Conservation (phyloP, 768 basidiomycete species). For the Paxillus ammoniavirescens region DNA sequence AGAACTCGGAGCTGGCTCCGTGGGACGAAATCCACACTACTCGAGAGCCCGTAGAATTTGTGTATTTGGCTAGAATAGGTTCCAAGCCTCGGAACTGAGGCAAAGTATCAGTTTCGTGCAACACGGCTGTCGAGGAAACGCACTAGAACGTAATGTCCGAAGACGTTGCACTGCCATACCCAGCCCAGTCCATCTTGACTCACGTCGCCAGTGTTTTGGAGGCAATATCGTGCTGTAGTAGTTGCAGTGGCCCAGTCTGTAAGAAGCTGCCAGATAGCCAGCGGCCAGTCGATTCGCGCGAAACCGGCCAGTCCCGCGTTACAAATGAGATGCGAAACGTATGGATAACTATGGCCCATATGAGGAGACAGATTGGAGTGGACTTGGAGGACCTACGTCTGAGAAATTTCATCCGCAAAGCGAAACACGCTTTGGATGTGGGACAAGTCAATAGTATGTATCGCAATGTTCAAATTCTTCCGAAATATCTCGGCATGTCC, state of each 20-base stretch:
- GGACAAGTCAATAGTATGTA: slow-evolving; percentile 65
- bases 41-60: slow-evolving; percentile 45
- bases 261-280: slow-evolving; percentile 47
- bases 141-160: slow-evolving; percentile 78
- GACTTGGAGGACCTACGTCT: slow-evolving; percentile 44
- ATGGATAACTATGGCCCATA: slow-evolving; percentile 56
- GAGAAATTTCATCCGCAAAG: slow-evolving; percentile 54
- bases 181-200: slow-evolving; percentile 72
- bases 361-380: neutral
- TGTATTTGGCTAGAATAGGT: slow-evolving; percentile 46
- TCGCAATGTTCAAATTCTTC: slow-evolving; percentile 56
- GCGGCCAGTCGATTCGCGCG: slow-evolving; percentile 48
- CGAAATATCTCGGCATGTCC: slow-evolving; percentile 58
- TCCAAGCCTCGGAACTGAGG: slow-evolving; percentile 63
- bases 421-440: slow-evolving; percentile 56
- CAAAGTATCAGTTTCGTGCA: slow-evolving; percentile 1
- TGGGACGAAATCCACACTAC: slow-evolving; percentile 82
- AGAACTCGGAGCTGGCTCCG: slow-evolving; percentile 53
- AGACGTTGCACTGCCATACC: slow-evolving; percentile 85
- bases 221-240: slow-evolving; percentile 53
- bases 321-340: slow-evolving; percentile 76
- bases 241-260: slow-evolving; percentile 45
- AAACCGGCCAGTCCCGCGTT: slow-evolving; percentile 77
- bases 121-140: slow-evolving; percentile 24
- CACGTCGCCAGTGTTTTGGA: slow-evolving; percentile 56